A percentile compares a stretch with the other conserved stretches of the same genome.
These are phyloP conservation scores for Kurtzmaniella quercitrusa DNA, from an alignment of 1,139 yeast genomes.

Conservation along the genomic window DNA sequence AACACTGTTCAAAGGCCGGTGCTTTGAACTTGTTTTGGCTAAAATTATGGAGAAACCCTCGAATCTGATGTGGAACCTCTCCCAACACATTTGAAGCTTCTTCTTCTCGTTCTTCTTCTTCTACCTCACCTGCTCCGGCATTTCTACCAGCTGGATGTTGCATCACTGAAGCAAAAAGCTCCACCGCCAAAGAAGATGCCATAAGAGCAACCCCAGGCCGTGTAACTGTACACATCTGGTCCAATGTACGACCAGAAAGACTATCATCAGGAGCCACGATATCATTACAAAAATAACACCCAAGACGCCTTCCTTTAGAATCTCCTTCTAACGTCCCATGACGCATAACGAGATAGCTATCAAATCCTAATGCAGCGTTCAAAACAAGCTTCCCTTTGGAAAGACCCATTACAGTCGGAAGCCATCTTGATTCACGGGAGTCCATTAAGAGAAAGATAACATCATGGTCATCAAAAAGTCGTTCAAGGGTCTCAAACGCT, in stretches of 20 bases:
- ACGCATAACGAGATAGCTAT: constrained; percentile 86
- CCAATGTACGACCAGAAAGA: constrained; percentile 77
- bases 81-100: constrained; percentile 49
- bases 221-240: constrained; percentile 98
- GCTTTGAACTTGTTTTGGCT: constrained; percentile 61
- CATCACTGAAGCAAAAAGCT: constrained; percentile 66
- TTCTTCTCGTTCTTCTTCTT: too few relatives aligned
- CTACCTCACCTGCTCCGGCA: constrained; percentile 38
- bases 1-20: constrained; percentile 71
- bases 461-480: constrained; percentile 67
- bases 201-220: constrained; percentile 91
- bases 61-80: constrained; percentile 77
- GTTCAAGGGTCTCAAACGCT: constrained; percentile 49
- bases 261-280: constrained; percentile 92
- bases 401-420: constrained; percentile 79
- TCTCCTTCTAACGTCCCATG: constrained; percentile 53
- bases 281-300: constrained; percentile 95
- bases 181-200: constrained; percentile 87
- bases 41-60: constrained; percentile 75
- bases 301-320: constrained; percentile 42
- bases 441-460: constrained; percentile 80
- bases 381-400: constrained; percentile 68
- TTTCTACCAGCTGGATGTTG: constrained; percentile 57
- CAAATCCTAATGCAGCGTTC: constrained; percentile 94
- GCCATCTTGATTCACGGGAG: constrained; percentile 93